Base-by-base conservation (phyloP, 2,329 filamentous ascomycete species). In the Cladobotryum protrusum region DNA sequence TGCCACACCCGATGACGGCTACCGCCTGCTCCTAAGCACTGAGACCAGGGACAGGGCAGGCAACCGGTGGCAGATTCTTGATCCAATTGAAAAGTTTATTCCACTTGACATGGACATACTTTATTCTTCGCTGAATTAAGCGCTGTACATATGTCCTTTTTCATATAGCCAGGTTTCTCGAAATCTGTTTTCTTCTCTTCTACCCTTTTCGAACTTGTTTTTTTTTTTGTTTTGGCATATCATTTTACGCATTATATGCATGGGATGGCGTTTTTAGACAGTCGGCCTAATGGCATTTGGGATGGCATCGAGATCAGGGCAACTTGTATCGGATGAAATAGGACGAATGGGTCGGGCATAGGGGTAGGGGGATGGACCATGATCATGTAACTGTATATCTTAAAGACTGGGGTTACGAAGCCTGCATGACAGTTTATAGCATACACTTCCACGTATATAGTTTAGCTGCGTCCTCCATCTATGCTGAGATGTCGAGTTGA, bases 41-140 rank as follows among this genome's bases (percentile, higher is more conserved):
- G 61, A 61, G 15, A 52, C 49, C 29, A 60, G 56, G 34, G 59
- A 63, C n/a, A 61, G 56, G 39, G 61, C 57, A 42, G 57, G 56
- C 42, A 57, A 54, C 43, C 60, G 59, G 24, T 71, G 68, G 67
- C 65, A 68, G 46, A 66, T 71, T n/a, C 54, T 53, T 14, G 62
- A 62, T 46, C 62, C 68, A 1, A 62, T 71, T 15, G 64, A 67
- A 50, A 59, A 57, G 42, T 55, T 59, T 14, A 67, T 71, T 55
- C 67, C 68, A 4, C 61, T 62, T 43, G 62, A 65, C 32, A 67
- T 69, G 68, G 68, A 71, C 48, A 61, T 63, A 41, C 59, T 71
- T 35, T 71, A 71, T 52, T 60, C 56, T 45, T 50, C 56, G 36
- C 50, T 62, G 34, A 50, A 56, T 45, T 39, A 18, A 14, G 36